These are phyloP conservation scores for Brassica incana DNA, from an alignment of 345 rosid genomes.

Conservation along the genomic window DNA sequence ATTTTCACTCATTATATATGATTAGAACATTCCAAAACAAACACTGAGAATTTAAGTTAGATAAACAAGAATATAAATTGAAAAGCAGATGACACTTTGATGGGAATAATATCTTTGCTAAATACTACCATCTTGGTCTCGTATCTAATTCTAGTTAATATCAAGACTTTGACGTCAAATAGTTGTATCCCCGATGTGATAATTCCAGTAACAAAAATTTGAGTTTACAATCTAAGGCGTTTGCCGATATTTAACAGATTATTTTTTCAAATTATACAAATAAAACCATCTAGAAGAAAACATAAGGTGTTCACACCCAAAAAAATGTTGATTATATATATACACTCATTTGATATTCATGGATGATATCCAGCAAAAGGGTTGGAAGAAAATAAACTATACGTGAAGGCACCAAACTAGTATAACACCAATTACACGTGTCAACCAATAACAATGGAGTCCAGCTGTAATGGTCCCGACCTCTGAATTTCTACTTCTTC, in stretches of 20 bases:
- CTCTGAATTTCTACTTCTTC: not conserved
- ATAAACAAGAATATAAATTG: constrained; percentile 36
- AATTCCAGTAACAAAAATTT: constrained; percentile 15
- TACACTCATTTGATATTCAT: constrained; percentile 30
- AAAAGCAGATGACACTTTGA: constrained; percentile 28
- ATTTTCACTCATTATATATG: constrained; percentile 4
- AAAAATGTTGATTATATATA: constrained; percentile 14
- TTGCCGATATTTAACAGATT: not conserved
- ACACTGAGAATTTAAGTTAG: constrained; percentile 12
- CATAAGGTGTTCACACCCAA: constrained; percentile 21
- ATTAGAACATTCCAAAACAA: constrained; percentile 33
- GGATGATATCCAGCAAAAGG: constrained; percentile 27
- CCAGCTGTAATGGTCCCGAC: constrained; percentile 1
- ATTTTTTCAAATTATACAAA: not conserved
- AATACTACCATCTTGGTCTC: constrained; percentile 26
- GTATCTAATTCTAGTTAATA: constrained; percentile 33
- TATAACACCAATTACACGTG: not conserved
- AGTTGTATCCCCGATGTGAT: not conserved
- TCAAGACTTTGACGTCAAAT: constrained; percentile 7
- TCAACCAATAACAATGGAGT: not conserved
- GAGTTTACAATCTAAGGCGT: not conserved
- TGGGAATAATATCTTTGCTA: constrained; percentile 40
- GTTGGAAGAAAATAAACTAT: not conserved
- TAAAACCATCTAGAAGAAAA: constrained; percentile 7
- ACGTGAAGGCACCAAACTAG: constrained; percentile 1